phyloP scores from a whole-genome alignment of 148 eudicot species.

The Rhododendron ovatum region DNA sequence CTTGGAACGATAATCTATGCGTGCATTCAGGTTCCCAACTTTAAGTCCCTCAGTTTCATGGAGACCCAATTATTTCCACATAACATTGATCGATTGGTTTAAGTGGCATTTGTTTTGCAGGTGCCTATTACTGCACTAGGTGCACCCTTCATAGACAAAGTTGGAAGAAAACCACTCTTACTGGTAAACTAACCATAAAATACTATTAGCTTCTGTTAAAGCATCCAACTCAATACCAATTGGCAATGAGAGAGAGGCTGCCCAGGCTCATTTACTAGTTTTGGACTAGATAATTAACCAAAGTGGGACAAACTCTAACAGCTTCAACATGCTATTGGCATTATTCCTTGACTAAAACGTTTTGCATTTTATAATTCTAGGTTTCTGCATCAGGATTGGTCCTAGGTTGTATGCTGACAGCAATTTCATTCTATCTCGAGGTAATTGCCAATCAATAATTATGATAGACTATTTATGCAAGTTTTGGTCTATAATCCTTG shows the following conservation, averaged over 20 bases:
- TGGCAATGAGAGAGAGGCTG: too few species aligned
- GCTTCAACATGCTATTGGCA: not conserved
- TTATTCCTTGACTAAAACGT: not conserved
- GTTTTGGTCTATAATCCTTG: slow-evolving; percentile 2
- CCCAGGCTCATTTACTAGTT: too few species aligned
- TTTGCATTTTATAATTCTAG: slow-evolving; percentile 22
- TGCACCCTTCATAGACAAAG: slow-evolving; percentile 68
- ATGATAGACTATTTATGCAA: not conserved
- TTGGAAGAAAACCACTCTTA: slow-evolving; percentile 83
- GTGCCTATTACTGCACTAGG: slow-evolving; percentile 57
- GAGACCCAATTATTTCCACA: not conserved
- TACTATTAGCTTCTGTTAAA: not conserved
- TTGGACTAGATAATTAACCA: too few species aligned
- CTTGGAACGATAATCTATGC: slow-evolving; percentile 77
- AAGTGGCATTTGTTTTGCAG: slow-evolving; percentile 22
- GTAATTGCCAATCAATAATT: slow-evolving; percentile 23
- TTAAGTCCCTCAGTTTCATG: not conserved
- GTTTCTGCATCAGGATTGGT: slow-evolving; percentile 77
- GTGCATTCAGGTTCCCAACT: slow-evolving; percentile 54
- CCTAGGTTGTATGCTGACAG: slow-evolving; percentile 59
- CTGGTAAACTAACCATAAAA: slow-evolving; percentile 44
- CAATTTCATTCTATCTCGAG: slow-evolving; percentile 70
- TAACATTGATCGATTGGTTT: not conserved
- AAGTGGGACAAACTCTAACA: too few species aligned
- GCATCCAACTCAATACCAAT: too few species aligned